Conservation (phyloP, 2,329 filamentous ascomycete genomes). For the Fusarium gaditjirri region DNA sequence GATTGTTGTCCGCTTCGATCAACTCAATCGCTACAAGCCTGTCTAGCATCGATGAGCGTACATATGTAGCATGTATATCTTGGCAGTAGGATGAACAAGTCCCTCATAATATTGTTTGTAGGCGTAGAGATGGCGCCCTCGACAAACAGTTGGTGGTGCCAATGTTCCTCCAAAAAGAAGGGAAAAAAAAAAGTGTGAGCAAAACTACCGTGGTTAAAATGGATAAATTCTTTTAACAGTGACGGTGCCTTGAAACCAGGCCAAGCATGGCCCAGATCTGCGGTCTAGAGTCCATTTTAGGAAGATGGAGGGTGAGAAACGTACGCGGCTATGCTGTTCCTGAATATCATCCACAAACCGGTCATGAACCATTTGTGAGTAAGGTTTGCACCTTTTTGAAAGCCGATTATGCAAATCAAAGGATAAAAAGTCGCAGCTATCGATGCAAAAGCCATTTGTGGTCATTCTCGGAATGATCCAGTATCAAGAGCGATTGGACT, state of each 20-base stretch:
- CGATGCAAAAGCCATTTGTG: neutral
- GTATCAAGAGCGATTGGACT: neutral
- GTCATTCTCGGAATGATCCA: neutral
- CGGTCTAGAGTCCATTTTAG: constrained; percentile 28
- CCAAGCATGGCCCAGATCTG: constrained; percentile 32
- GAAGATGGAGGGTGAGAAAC: constrained; percentile 17
- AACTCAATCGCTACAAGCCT: neutral
- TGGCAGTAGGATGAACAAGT: neutral
- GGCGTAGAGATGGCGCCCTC: neutral
- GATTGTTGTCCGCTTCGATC: constrained; percentile 3
- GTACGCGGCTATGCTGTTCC: constrained; percentile 27
- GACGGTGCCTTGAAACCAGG: constrained; percentile 5
- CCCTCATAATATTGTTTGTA: neutral
- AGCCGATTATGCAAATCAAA: neutral
- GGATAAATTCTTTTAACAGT: constrained; percentile 24
- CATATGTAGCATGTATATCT: neutral
- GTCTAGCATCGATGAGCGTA: neutral
- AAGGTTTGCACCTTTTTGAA: constrained; percentile 1
- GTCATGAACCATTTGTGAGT: constrained; percentile 6
- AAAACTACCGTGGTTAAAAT: constrained; percentile 14
- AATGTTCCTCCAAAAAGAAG: neutral
- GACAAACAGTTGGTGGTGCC: neutral
- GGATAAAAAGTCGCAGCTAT: neutral
- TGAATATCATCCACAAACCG: constrained; percentile 29
- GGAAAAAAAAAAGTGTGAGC: too few species aligned